Conservation (phyloP, 148 eudicot species). For the Limonium bicolor region DNA sequence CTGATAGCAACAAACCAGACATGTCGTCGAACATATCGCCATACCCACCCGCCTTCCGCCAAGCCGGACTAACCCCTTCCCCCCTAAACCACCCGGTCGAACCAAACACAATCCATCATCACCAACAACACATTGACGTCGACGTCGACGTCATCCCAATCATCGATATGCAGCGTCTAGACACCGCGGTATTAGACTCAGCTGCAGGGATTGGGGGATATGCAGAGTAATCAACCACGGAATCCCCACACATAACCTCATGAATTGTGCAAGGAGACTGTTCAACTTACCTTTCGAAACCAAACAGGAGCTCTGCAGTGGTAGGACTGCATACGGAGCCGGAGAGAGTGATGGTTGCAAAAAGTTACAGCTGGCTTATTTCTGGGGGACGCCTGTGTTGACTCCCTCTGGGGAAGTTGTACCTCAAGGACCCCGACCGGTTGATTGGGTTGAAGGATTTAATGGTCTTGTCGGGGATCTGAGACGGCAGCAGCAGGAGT, state of each 20-base stretch:
- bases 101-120: background rate
- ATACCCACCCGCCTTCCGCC: conserved; percentile 27
- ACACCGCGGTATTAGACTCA: conserved; percentile 13
- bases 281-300: conserved; percentile 28
- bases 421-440: too few species aligned
- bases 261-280: conserved; percentile 16
- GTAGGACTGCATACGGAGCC: too few species aligned
- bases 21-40: conserved; percentile 8
- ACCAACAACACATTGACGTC: conserved; percentile 4
- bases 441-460: too few species aligned
- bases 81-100: background rate
- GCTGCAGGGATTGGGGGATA: conserved; percentile 61
- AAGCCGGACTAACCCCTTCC: too few species aligned
- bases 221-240: conserved; percentile 71
- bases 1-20: too few species aligned
- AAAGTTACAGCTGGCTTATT: conserved; percentile 27
- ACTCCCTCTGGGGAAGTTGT: conserved; percentile 24
- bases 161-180: conserved; percentile 29
- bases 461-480: too few species aligned
- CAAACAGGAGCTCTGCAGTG: conserved; percentile 29
- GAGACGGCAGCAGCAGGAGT: too few species aligned
- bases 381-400: conserved; percentile 68
- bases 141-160: too few species aligned
- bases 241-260: conserved; percentile 24
- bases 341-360: too few species aligned